These are phyloP conservation scores for Phlyctochytrium bullatum DNA, from an alignment of 192 early-diverging fungal genomes.

Conservation along the genomic window DNA sequence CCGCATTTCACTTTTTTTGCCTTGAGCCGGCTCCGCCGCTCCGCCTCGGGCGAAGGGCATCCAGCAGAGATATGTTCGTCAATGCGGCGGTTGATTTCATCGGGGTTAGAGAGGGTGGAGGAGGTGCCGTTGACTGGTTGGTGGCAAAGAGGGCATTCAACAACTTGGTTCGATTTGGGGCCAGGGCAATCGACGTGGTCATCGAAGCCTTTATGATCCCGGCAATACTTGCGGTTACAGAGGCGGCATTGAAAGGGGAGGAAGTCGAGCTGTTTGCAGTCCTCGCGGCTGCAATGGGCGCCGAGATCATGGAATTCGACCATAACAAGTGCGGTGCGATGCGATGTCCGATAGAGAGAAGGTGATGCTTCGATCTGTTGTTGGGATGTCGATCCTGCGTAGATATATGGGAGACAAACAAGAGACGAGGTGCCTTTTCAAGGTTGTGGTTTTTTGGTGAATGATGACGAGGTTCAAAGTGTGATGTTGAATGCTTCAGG, in stretches of 20 bases:
- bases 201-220: slow-evolving; percentile 20
- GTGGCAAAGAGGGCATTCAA: slow-evolving; percentile 5
- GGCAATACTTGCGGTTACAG: slow-evolving; percentile 18
- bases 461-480: too few species aligned
- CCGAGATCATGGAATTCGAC: slow-evolving; percentile 26
- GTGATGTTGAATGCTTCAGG: too few species aligned
- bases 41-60: slow-evolving; percentile 4
- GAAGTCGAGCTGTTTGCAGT: slow-evolving; percentile 33
- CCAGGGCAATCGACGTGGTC: slow-evolving; percentile 16
- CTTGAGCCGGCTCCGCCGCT: background rate
- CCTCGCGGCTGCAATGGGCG: slow-evolving; percentile 22
- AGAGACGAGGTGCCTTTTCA: too few species aligned
- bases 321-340: background rate
- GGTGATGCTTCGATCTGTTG: too few species aligned
- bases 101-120: background rate
- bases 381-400: too few species aligned
- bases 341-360: too few species aligned
- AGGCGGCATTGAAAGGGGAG: slow-evolving; percentile 26
- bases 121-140: slow-evolving; percentile 20
- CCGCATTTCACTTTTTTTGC: background rate
- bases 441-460: too few species aligned
- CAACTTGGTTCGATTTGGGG: background rate
- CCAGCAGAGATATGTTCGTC: slow-evolving; percentile 5
- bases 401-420: too few species aligned
- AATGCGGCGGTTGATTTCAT: background rate